Conservation (phyloP, 2,329 filamentous ascomycete species). For the Aspergillus niger region DNA sequence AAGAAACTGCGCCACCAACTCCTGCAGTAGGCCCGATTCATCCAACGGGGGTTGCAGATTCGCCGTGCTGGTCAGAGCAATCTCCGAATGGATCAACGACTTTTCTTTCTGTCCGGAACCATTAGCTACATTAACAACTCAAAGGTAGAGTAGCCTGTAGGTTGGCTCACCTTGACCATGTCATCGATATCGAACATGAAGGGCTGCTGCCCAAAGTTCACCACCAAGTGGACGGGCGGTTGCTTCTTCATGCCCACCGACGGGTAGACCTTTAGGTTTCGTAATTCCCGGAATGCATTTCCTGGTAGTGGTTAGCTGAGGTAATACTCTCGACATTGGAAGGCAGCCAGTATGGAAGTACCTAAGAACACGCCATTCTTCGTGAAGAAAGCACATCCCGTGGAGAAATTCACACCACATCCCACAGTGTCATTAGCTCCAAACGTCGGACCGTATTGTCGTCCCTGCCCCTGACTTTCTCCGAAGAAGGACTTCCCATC, state of each 20-base stretch:
- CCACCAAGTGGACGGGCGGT: constrained; percentile 58
- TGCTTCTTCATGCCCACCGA: constrained; percentile 67
- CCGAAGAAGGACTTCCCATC: constrained; percentile 66
- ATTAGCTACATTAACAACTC: constrained; percentile 4
- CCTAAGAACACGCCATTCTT: constrained; percentile 63
- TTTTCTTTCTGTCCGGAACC: constrained; percentile 58
- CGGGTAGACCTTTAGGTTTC: constrained; percentile 51
- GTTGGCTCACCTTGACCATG: constrained; percentile 68
- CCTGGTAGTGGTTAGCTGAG: constrained; percentile 50
- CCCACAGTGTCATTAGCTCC: constrained; percentile 62
- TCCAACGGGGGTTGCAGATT: constrained; percentile 64
- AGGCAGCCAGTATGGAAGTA: constrained; percentile 29
- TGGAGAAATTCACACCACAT: constrained; percentile 66
- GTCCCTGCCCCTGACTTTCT: constrained; percentile 55
- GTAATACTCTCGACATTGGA: not conserved
- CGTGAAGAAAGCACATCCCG: constrained; percentile 64
- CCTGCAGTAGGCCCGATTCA: constrained; percentile 79
- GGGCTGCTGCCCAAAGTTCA: constrained; percentile 68
- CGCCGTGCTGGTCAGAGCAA: constrained; percentile 61
- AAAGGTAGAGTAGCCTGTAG: not conserved
- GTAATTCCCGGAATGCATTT: constrained; percentile 51
- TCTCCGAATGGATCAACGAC: constrained; percentile 60
- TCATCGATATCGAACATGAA: constrained; percentile 92
- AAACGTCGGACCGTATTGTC: constrained; percentile 63
- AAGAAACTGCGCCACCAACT: constrained; percentile 82